Conservation (phyloP, 768 basidiomycete species). For the Tricholoma matsutake region DNA sequence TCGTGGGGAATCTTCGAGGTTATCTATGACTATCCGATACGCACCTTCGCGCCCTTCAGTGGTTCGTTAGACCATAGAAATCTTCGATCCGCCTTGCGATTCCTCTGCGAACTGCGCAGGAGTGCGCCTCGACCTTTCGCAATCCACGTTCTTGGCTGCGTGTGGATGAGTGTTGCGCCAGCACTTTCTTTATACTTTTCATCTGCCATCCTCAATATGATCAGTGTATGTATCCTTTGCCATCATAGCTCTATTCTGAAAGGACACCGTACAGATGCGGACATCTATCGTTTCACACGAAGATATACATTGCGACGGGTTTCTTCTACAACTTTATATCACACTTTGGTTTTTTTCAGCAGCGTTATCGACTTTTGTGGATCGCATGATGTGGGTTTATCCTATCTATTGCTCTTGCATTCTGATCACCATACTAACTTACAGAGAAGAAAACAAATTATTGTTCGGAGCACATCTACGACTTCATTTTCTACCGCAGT, state of each 20-base stretch:
- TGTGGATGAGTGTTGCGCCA: conserved; percentile 29
- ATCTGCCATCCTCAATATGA: conserved; percentile 28
- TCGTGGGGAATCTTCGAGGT: conserved; percentile 36
- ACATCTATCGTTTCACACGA: too few relatives aligned
- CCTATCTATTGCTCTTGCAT: not conserved
- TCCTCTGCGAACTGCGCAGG: conserved; percentile 22
- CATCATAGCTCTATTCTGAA: not conserved
- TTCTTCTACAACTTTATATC: conserved; percentile 14
- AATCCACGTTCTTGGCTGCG: conserved; percentile 23
- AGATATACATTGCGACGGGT: not conserved
- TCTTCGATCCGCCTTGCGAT: conserved; percentile 15
- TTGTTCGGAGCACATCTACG: conserved; percentile 30
- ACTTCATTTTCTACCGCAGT: conserved; percentile 35
- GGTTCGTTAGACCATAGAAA: not conserved
- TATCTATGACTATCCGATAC: conserved; percentile 23
- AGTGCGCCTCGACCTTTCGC: conserved; percentile 20
- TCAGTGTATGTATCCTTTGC: conserved; percentile 16
- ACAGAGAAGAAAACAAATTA: conserved; percentile 17
- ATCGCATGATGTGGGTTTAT: conserved; percentile 14
- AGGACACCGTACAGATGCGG: not conserved
- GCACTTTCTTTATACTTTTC: conserved; percentile 36
- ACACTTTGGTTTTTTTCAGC: conserved; percentile 27
- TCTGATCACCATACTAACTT: not conserved
- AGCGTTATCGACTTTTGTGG: conserved; percentile 19
- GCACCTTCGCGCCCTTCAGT: conserved; percentile 3